phyloP scores from a whole-genome alignment of 768 basidiomycete genomes.

The Trametopsis cervina region DNA sequence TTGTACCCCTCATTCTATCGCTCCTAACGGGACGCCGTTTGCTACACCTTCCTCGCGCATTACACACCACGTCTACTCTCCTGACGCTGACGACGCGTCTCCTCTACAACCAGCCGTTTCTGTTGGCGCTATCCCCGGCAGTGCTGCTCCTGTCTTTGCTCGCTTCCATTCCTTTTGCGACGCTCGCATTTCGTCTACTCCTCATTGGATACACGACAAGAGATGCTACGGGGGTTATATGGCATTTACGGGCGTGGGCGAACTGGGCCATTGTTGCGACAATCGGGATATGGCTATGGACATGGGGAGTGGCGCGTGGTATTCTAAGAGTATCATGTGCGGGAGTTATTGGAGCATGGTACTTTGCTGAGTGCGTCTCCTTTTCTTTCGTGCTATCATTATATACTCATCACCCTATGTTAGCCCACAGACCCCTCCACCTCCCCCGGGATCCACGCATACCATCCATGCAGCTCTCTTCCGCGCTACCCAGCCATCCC shows the following conservation, averaged over 20 bases:
- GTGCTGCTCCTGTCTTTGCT: constrained; percentile 64
- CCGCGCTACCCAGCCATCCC: constrained; percentile 73
- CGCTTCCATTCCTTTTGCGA: constrained; percentile 71
- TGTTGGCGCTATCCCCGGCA: constrained; percentile 67
- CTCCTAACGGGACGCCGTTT: constrained; percentile 67
- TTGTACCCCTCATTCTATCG: constrained; percentile 66
- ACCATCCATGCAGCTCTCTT: constrained; percentile 71
- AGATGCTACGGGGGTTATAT: constrained; percentile 40
- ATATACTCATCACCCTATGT: constrained; percentile 3
- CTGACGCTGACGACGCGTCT: constrained; percentile 60
- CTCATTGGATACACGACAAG: constrained; percentile 53
- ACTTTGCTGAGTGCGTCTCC: constrained; percentile 57
- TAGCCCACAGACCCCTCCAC: constrained; percentile 28
- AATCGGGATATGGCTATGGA: constrained; percentile 59
- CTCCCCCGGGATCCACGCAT: constrained; percentile 52
- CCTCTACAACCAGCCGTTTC: constrained; percentile 64
- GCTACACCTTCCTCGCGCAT: constrained; percentile 59
- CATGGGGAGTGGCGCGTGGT: constrained; percentile 74
- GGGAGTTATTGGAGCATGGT: constrained; percentile 88
- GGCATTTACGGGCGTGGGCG: constrained; percentile 56
- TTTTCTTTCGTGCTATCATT: no score
- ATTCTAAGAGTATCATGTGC: constrained; percentile 69
- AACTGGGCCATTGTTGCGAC: constrained; percentile 65
- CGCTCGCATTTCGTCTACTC: constrained; percentile 70
- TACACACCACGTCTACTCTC: constrained; percentile 56